Percentiles rank a stretch among this genome's conserved stretches.
Evolutionary conservation across 345 rosid genomes (phyloP).

Genomic region (Rhizophora mangle): DNA sequence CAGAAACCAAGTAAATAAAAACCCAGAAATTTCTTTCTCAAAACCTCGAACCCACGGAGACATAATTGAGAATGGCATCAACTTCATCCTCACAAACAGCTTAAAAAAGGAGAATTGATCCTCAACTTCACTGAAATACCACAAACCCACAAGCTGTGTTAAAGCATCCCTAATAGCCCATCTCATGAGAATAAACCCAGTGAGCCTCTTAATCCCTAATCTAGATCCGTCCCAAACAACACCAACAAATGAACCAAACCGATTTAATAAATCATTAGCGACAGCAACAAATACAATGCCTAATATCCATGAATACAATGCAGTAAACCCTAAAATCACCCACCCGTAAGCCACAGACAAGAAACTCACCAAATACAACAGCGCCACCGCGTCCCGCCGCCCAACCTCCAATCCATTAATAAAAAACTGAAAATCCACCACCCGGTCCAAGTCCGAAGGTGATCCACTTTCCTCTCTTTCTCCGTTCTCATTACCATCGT

Average conservation of each 20-base stretch:
- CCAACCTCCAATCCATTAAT: slow-evolving; percentile 72
- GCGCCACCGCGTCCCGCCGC: slow-evolving; percentile 62
- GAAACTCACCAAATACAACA: slow-evolving; percentile 67
- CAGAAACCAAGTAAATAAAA: slow-evolving; percentile 79
- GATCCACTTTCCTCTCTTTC: slow-evolving; percentile 18
- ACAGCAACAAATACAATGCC: slow-evolving; percentile 63
- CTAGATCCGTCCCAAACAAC: slow-evolving; percentile 62
- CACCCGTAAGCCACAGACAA: slow-evolving; percentile 88
- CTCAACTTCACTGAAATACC: slow-evolving; percentile 70
- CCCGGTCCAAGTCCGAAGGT: slow-evolving; percentile 33
- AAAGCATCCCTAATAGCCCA: slow-evolving; percentile 81
- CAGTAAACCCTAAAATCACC: slow-evolving; percentile 85
- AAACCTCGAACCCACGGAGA: slow-evolving; percentile 79
- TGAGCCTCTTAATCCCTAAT: slow-evolving; percentile 62
- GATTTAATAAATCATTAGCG: slow-evolving; percentile 52
- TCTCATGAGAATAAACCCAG: slow-evolving; percentile 67
- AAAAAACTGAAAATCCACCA: slow-evolving; percentile 56
- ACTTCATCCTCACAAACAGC: slow-evolving; percentile 75
- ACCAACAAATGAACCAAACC: slow-evolving; percentile 45
- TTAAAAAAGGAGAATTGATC: slow-evolving; percentile 82
- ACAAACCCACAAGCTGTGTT: slow-evolving; percentile 67
- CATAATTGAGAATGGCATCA: slow-evolving; percentile 88
- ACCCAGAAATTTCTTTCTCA: slow-evolving; percentile 81
- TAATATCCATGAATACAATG: slow-evolving; percentile 65
- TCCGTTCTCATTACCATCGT: slow-evolving; percentile 1